Percentiles rank a stretch among this genome's conserved stretches.
phyloP scores from a whole-genome alignment of 1,284 basidiomycete species.

The Salmacisia buchloeana region DNA sequence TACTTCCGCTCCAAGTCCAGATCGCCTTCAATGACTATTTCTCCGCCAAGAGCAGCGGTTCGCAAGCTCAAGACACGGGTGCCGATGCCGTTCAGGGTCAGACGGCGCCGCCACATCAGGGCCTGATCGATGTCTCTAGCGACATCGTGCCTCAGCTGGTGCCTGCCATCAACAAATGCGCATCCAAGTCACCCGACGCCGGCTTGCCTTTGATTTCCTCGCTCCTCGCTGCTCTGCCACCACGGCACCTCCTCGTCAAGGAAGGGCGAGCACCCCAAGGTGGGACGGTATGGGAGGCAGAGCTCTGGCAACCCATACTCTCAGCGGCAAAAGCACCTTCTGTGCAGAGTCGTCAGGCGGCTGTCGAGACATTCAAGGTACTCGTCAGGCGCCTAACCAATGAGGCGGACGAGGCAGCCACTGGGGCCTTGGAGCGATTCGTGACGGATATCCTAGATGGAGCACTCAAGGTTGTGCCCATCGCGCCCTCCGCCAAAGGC shows the following conservation, averaged over 20 bases:
- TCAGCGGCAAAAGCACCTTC: neutral
- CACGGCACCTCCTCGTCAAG: slow-evolving; percentile 11
- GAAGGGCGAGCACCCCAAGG: neutral
- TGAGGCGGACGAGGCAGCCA: slow-evolving; percentile 22
- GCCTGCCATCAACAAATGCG: slow-evolving; percentile 45
- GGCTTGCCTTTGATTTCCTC: slow-evolving; percentile 26
- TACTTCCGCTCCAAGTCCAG: slow-evolving; percentile 18
- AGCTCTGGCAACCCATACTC: neutral
- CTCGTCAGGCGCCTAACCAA: slow-evolving; percentile 25
- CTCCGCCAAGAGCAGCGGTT: slow-evolving; percentile 20
- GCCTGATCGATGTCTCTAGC: neutral
- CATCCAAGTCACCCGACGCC: slow-evolving; percentile 43
- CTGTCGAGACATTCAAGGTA: slow-evolving; percentile 24
- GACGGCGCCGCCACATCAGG: neutral
- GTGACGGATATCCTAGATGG: slow-evolving; percentile 14
- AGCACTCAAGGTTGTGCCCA: slow-evolving; percentile 9
- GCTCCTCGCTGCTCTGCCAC: slow-evolving; percentile 19
- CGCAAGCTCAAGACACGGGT: neutral
- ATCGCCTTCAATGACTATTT: slow-evolving; percentile 36
- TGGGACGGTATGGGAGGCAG: neutral
- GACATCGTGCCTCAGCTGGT: slow-evolving; percentile 32
- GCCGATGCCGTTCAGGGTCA: too few species aligned
- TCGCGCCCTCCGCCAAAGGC: slow-evolving; percentile 17
- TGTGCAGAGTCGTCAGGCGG: neutral
- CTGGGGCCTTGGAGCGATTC: slow-evolving; percentile 25